Evolutionary conservation across 176 grass and related monocot species (phyloP), one percentile per base, ranked within the genome.

Genomic region (Secale cereale): DNA sequence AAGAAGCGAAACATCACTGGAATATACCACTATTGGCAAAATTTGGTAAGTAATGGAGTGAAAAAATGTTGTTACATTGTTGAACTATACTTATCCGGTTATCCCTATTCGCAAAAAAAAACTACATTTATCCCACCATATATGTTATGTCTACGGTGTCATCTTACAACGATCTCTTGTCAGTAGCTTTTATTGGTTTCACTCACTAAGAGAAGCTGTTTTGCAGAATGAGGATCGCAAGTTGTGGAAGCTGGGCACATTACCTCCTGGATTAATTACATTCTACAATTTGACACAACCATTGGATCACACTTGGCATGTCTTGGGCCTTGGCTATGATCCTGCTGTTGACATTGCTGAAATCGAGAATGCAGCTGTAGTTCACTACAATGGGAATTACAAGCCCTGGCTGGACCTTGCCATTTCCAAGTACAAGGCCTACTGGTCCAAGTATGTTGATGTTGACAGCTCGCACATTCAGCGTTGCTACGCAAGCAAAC

Each of bases 341-440:
- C 97, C 97, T 32, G 88, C 97, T 64, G 89, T 96, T 83, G 84
- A 94, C 59, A 39, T 82, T 83, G 74, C 80, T 52, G 88, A 89
- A 31, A 99, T 96, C 10, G 93, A 99, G 7, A 92, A 78, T 82
- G 93, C 93, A 45, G 91, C 89, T 0, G 91, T 99, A 35, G 81
- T 95, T 86, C 97, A 99, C 78, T 99, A 99, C 59, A 99, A 99
- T 1, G 97, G 97, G 69, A 99, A 99, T 52, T 96, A 99, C 88
- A 99, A 96, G 81, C 93, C 97, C 16, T 99, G 97, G 97, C 79
- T 99, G 27, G 91, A 99, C 86, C 93, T 99, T 94, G 97, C 97
- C 22, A 86, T 99, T 82, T 87, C 86, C 17, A 96, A 95, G 88
- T 99, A 99, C 86, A 94, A 89, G 76, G 6, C 83, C n/a, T 95